Evolutionary conservation across 2,329 filamentous ascomycete genomes (phyloP).

Genomic region (Capronia epimyces): DNA sequence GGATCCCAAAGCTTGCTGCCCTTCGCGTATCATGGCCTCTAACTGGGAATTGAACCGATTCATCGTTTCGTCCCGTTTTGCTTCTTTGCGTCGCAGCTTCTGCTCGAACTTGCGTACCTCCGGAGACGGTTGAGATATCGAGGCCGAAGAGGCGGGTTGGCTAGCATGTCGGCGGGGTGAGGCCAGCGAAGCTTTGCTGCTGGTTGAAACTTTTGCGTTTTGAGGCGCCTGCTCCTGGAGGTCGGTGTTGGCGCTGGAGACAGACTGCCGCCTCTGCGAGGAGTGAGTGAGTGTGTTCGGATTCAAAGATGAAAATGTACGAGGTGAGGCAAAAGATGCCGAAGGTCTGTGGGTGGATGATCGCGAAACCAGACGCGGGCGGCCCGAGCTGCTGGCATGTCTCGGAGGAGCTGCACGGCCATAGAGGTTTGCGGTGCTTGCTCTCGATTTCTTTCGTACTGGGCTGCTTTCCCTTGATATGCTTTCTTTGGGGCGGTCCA

Average conservation of each 20-base stretch:
- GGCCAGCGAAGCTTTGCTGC: constrained; percentile 13
- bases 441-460: constrained; percentile 26
- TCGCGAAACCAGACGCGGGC: constrained; percentile 46
- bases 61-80: constrained; percentile 72
- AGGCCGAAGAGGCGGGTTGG: neutral
- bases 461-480: constrained; percentile 26
- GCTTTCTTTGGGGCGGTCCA: constrained; percentile 36
- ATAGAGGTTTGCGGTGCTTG: constrained; percentile 17
- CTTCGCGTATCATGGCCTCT: constrained; percentile 81
- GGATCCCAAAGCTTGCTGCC: constrained; percentile 76
- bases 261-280: constrained; percentile 3
- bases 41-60: constrained; percentile 72
- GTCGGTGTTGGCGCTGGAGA: neutral
- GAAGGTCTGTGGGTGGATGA: constrained; percentile 42
- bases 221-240: neutral
- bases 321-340: constrained; percentile 36
- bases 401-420: constrained; percentile 12
- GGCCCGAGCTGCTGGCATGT: constrained; percentile 3
- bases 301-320: constrained; percentile 11
- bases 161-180: constrained; percentile 19
- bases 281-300: neutral
- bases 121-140: constrained; percentile 15
- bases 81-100: constrained; percentile 66
- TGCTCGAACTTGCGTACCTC: constrained; percentile 71
- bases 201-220: constrained; percentile 1